These are phyloP conservation scores for Kwoniella dejecticola DNA, from an alignment of 768 basidiomycete species.

Conservation along the genomic window DNA sequence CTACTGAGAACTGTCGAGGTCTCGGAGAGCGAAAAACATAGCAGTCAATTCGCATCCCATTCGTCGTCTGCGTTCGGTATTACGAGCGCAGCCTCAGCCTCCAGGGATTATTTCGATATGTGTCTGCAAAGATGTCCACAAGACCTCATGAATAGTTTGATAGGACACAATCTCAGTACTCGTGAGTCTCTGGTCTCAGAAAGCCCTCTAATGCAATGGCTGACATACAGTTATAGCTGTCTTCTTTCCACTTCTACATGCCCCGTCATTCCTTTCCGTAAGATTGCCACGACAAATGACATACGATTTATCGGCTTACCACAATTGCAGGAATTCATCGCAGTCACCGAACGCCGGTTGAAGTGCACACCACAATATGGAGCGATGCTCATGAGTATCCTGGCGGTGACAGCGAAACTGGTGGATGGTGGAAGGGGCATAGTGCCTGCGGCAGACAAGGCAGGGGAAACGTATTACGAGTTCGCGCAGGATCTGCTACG, in stretches of 20 bases:
- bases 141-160: slow-evolving; percentile 12
- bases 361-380: slow-evolving; percentile 18
- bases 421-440: slow-evolving; percentile 6
- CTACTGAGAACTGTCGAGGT: slow-evolving; percentile 14
- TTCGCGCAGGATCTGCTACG: slow-evolving; percentile 16
- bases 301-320: no score
- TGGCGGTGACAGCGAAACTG: slow-evolving; percentile 8
- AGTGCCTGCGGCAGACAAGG: slow-evolving; percentile 5
- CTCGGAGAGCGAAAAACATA: slow-evolving; percentile 4
- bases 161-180: slow-evolving; percentile 15
- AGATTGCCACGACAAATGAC: background rate
- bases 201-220: no score
- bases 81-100: slow-evolving; percentile 4
- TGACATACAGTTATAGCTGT: slow-evolving; percentile 2
- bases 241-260: slow-evolving; percentile 13
- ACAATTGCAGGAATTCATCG: slow-evolving; percentile 23
- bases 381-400: slow-evolving; percentile 16
- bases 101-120: slow-evolving; percentile 15
- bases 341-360: slow-evolving; percentile 15
- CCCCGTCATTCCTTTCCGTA: slow-evolving; percentile 12
- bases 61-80: slow-evolving; percentile 11
- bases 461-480: slow-evolving; percentile 15
- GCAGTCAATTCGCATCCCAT: slow-evolving; percentile 7
- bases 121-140: slow-evolving; percentile 18
- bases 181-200: background rate